Conservation (phyloP, 2,329 filamentous ascomycete species). For the Sordariomycetes sp. region DNA sequence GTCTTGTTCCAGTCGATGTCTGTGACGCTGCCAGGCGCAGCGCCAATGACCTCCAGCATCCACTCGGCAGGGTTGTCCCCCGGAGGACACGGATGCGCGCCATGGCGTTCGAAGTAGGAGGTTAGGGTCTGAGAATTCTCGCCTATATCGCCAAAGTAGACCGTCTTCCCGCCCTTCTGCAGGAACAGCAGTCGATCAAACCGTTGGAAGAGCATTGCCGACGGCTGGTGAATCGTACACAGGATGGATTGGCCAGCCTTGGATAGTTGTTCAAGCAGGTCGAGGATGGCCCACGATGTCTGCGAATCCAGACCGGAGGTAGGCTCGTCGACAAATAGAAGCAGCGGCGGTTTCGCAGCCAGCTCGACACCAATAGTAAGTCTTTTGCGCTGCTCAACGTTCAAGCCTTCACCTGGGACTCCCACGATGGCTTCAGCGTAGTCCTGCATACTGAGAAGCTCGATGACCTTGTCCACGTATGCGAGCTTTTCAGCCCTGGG, state of each 20-base stretch:
- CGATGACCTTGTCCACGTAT: conserved; percentile 85
- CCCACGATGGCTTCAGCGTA: conserved; percentile 60
- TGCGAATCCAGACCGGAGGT: conserved; percentile 65
- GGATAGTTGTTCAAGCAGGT: conserved; percentile 54
- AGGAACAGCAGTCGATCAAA: conserved; percentile 43
- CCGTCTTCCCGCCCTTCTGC: conserved; percentile 40
- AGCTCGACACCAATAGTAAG: conserved; percentile 67
- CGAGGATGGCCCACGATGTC: conserved; percentile 62
- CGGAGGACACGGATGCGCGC: conserved; percentile 36
- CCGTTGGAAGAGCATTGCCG: conserved; percentile 26
- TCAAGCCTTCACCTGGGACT: conserved; percentile 43
- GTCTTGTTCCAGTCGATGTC: conserved; percentile 21
- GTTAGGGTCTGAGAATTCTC: conserved; percentile 32
- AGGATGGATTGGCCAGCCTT: conserved; percentile 28
- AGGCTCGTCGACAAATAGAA: conserved; percentile 67
- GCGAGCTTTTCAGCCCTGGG: conserved; percentile 64
- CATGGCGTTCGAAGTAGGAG: conserved; percentile 47
- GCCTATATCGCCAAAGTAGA: conserved; percentile 37
- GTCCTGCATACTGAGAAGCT: conserved; percentile 65
- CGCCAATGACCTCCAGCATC: conserved; percentile 37
- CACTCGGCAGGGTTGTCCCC: conserved; percentile 54
- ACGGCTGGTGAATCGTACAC: conserved; percentile 33
- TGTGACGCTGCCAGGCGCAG: conserved; percentile 33
- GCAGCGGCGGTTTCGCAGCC: conserved; percentile 58
- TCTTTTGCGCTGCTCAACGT: conserved; percentile 35